Evolutionary conservation across 208 protist genomes (phyloP).

Genomic region (Vickermania ingenoplastis): DNA sequence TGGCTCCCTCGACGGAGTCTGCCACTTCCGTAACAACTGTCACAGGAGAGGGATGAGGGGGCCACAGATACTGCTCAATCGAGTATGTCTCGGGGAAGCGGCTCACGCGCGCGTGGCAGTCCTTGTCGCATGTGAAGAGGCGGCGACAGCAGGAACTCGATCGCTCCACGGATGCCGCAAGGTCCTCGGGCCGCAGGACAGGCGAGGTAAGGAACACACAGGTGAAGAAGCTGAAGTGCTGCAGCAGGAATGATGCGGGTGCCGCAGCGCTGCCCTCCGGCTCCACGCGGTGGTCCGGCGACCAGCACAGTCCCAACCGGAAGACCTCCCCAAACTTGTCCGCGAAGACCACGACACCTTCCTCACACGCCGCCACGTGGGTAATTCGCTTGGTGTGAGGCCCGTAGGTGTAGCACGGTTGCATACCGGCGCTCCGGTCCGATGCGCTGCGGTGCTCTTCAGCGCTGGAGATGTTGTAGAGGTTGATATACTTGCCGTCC

Average conservation of each 20-base stretch:
- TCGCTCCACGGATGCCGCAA: slow-evolving; percentile 17
- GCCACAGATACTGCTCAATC: slow-evolving; percentile 80
- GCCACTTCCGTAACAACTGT: slow-evolving; percentile 66
- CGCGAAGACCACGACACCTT: slow-evolving; percentile 66
- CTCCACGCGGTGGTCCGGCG: slow-evolving; percentile 36
- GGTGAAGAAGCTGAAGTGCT: slow-evolving; percentile 82
- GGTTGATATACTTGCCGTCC: slow-evolving; percentile 69
- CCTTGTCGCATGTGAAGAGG: slow-evolving; percentile 79
- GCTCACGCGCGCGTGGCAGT: slow-evolving; percentile 70
- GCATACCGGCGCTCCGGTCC: slow-evolving; percentile 21
- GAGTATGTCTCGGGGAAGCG: slow-evolving; percentile 66
- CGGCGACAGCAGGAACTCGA: slow-evolving; percentile 24
- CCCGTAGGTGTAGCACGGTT: slow-evolving; percentile 53
- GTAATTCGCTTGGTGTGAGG: slow-evolving; percentile 82
- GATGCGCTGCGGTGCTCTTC: slow-evolving; percentile 8
- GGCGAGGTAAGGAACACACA: slow-evolving; percentile 48
- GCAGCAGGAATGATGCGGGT: slow-evolving; percentile 48
- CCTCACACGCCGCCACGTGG: slow-evolving; percentile 33
- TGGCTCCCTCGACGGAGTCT: slow-evolving; percentile 16
- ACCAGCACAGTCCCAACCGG: slow-evolving; percentile 47
- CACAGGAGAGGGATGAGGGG: slow-evolving; percentile 32
- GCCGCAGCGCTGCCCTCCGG: slow-evolving; percentile 24
- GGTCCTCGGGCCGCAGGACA: slow-evolving; percentile 25
- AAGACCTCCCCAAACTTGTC: slow-evolving; percentile 89
- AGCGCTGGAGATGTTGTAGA: slow-evolving; percentile 37